These are phyloP conservation scores for Cucurbita pepo DNA, from an alignment of 306 rosid species.

Conservation along the genomic window DNA sequence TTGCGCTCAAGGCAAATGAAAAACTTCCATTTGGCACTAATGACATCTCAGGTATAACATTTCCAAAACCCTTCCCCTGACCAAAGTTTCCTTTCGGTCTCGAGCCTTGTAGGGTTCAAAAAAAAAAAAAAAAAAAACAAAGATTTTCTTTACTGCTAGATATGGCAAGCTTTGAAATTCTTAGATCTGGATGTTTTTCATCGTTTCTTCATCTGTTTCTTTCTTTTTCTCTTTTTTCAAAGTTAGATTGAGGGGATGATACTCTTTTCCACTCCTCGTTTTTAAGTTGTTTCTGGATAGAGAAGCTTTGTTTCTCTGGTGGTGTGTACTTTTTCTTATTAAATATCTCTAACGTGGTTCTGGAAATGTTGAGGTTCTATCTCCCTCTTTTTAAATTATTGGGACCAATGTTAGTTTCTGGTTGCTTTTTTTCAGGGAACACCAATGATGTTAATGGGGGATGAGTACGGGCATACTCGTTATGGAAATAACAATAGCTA, in stretches of 20 bases:
- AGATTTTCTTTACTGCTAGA: background rate
- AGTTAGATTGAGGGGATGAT: background rate
- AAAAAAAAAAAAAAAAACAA: too few species aligned
- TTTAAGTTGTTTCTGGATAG: background rate
- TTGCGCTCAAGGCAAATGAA: slow-evolving; percentile 83
- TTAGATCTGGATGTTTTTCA: background rate
- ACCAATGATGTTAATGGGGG: slow-evolving; percentile 98
- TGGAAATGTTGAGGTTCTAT: background rate
- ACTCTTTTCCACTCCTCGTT: background rate
- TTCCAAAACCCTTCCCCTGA: background rate
- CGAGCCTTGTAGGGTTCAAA: too few species aligned
- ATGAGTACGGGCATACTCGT: slow-evolving; percentile 89
- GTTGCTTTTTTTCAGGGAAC: slow-evolving; percentile 50
- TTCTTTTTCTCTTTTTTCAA: background rate
- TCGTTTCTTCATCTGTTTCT: background rate
- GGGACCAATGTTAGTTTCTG: slow-evolving; percentile 10
- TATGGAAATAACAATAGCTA: slow-evolving; percentile 88
- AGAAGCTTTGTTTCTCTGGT: background rate
- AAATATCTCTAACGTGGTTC: background rate
- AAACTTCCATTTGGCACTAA: slow-evolving; percentile 73
- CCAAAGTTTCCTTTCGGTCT: too few species aligned
- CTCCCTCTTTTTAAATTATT: background rate
- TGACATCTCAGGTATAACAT: slow-evolving; percentile 62
- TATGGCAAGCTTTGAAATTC: background rate
- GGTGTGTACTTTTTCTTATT: background rate